Evolutionary conservation across 768 basidiomycete species (phyloP), one percentile per base, ranked within the genome.

Genomic region (Pluteus cervinus): DNA sequence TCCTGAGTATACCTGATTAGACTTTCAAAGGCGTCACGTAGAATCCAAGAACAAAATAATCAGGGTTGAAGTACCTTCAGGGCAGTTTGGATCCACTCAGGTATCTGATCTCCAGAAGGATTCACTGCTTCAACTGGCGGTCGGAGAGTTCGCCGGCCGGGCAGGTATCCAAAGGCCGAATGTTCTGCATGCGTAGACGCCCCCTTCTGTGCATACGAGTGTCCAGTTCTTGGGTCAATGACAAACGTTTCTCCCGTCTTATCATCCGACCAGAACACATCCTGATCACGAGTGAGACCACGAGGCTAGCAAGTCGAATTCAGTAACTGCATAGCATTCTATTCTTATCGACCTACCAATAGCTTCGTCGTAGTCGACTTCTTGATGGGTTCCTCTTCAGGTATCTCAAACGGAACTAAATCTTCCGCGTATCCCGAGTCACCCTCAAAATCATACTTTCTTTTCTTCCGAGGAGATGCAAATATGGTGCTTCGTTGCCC

Each of bases 171-270:
- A 29, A 32, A 11, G 29, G 32, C n/a, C n/a, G 26, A 7, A 49
- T 41, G 8, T 15, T 30, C 24, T 20, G 29, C 18, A 32, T 37
- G 17, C 22, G 36, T 26, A 47, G n/a, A 41, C 26, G 48, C 43
- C 24, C 44, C 44, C 17, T 46, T 43, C 43, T 56, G 59, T 21
- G 58, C 60, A 54, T 68, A 66, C 6, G 82, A 86, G 52, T 86
- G 77, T 7, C 85, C 84, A 7, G 82, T 86, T 36, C 75, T 68
- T n/a, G 56, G 52, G 51, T 91, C 76, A 11, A 88, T 59, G n/a
- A 73, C 40, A 50, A 79, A 82, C 2, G 54, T 58, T 51, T 77
- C 63, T 10, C 75, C 70, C 4, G 79, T 83, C 10, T 47, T 56
- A n/a, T 75, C 71, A 60, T 90, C 83, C 21, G 60, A 70, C 83